Percentiles rank a stretch among this genome's conserved stretches.
Evolutionary conservation across 345 rosid genomes (phyloP).

Genomic region (Bruguiera sexangula): DNA sequence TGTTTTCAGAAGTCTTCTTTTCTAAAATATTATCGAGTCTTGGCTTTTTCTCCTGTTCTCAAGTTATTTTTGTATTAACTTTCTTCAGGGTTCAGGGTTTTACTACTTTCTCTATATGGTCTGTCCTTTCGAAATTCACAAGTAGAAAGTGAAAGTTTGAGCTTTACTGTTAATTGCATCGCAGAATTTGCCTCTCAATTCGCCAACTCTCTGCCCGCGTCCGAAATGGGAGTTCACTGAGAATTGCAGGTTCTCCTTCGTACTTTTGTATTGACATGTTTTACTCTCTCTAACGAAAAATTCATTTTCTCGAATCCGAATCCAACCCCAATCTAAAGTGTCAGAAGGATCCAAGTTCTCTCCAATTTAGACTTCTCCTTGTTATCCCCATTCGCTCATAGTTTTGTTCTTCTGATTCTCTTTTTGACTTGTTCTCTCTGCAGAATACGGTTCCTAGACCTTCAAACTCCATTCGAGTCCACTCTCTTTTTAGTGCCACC

Average conservation of each 20-base stretch:
- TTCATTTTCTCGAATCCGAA: neutral
- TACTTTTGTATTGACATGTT: neutral
- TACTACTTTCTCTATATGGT: neutral
- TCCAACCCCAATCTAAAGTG: neutral
- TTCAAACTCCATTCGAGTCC: neutral
- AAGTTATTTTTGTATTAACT: neutral
- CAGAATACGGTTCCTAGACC: too few relatives aligned
- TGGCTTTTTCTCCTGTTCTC: slow-evolving; percentile 29
- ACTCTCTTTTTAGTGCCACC: neutral
- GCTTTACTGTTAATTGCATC: slow-evolving; percentile 16
- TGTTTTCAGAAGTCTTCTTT: neutral
- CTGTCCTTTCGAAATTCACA: neutral
- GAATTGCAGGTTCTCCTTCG: neutral
- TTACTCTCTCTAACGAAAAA: neutral
- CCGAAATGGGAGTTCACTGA: slow-evolving; percentile 9
- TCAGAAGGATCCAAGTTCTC: too few relatives aligned
- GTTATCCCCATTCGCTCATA: too few relatives aligned
- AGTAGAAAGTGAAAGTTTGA: neutral
- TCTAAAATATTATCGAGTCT: slow-evolving; percentile 20
- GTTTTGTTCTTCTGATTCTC: too few relatives aligned
- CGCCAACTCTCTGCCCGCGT: neutral
- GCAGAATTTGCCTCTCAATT: neutral
- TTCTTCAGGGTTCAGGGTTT: slow-evolving; percentile 53
- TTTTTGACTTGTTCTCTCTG: too few relatives aligned
- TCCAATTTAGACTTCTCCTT: too few relatives aligned